Base-by-base conservation (phyloP, 768 basidiomycete species). In the Trametes elegans region DNA sequence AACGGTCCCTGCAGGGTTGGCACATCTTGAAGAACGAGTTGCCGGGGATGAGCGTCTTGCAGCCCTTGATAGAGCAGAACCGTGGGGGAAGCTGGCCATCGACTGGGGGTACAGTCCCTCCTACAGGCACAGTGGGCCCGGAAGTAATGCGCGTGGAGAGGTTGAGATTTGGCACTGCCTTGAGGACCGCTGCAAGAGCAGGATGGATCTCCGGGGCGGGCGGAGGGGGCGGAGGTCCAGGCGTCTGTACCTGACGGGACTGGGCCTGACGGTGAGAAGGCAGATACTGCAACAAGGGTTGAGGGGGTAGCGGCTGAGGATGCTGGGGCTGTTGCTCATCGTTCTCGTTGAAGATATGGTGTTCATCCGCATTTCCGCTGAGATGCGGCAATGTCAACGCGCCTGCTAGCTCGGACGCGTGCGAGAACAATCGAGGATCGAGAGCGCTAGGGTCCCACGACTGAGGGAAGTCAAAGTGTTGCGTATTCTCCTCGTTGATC, bases 51-150 rank as follows among this genome's bases (percentile, higher is more conserved):
- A 74, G 61, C 5, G 66, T 66, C 60, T 78, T 81, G 66, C 82
- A 83, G 11, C 80, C 81, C 65, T 79, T 80, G 52, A 81, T 79
- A 3, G 82, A 79, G 58, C 81, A 82, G 44, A 68, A 72, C 7
- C 79, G 73, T 3, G 69, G 63, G 6, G 64, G 64, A 0, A 58
- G 60, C 41, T 42, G 46, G 24, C 57, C 47, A 28, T 57, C 57
- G 34, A 31, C 48, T 19, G 57, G 35, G 19, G 51, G 40, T 1
- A 29, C 19, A 0, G 45, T 19, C 7, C 16, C 43, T 3, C 41
- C 41, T 6, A 52, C 50, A 10, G 50, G 50, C 3, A 62, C 61
- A 9, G 63, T 59, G 7, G 58, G 58, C 13, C 56, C 58, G 8
- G 61, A 52, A 11, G 61, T 58, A 51, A 50, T 34, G 38, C 57